Evolutionary conservation across 169 alveolate species (phyloP), one percentile per base, ranked within the genome.

Genomic region (Hepatocystis sp.): DNA sequence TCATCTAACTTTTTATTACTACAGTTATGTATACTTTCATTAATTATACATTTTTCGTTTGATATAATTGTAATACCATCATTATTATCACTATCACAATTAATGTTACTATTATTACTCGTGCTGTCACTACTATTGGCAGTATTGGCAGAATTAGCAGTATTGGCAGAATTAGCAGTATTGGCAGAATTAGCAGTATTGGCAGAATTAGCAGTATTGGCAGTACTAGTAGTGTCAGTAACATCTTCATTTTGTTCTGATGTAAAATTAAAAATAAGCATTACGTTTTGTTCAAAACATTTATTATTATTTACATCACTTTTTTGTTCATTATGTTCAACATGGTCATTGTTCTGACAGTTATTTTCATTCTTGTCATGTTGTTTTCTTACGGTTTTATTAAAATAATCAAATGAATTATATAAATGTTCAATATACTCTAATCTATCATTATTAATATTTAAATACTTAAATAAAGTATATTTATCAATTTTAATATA

Each of bases 351-450:
- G 13, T 8, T 13, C 28, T 60, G 25, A 10, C 42, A 10, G 65
- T 15, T 23, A 53, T 25, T 34, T n/a, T 36, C 44, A 44, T 30
- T 34, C n/a, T 52, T 56, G 40, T 44, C 23, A 10, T 36, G 32
- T 56, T 71, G 21, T 51, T 11, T 25, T 44, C 36, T 34, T 5
- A 30, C 15, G n/a, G 55, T 44, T 58, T 51, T 63, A 56, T 55
- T 56, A 71, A 19, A 46, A 49, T 71, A 71, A 51, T 71, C 76
- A 34, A 71, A 71, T 32, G 86, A 71, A 51, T 58, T n/a, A 71
- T 71, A 71, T 27, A 71, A 5, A 11, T 19, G 44, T 27, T 40
- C 58, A 42, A 71, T 58, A 63, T 71, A 58, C 4, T 36, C 32
- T 32, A 71, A 28, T 44, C 86, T 46, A 2, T 71, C 63, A 30